A percentile compares a stretch with the other conserved stretches of the same genome.
These are phyloP conservation scores for Chalaropsis thielavioides DNA, from an alignment of 2,329 filamentous ascomycete genomes.

Conservation along the genomic window DNA sequence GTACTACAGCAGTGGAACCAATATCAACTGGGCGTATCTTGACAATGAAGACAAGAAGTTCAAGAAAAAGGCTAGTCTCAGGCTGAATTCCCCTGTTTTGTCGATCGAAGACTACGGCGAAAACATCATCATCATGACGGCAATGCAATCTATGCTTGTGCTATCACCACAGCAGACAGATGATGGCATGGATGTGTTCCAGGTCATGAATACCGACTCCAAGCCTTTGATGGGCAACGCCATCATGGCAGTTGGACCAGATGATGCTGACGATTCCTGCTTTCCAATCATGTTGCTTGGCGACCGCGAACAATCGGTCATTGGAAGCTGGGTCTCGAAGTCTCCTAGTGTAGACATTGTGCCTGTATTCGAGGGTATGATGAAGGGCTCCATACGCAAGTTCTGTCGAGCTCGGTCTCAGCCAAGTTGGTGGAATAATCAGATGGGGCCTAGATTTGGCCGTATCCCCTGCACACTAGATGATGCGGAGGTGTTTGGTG, in stretches of 20 bases:
- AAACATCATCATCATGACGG: conserved; percentile 38
- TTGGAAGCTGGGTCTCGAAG: conserved; percentile 38
- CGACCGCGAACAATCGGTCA: conserved; percentile 33
- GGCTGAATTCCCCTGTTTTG: conserved; percentile 39
- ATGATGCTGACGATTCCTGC: conserved; percentile 22
- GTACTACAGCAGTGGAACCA: conserved; percentile 39
- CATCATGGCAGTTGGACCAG: conserved; percentile 32
- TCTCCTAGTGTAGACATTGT: conserved; percentile 30
- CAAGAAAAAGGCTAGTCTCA: conserved; percentile 31
- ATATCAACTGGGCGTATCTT: conserved; percentile 42
- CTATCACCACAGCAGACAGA: conserved; percentile 11
- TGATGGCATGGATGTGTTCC: not conserved
- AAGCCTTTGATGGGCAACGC: conserved; percentile 22
- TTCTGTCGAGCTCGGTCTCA: conserved; percentile 40
- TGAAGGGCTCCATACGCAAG: conserved; percentile 42
- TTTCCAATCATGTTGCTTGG: conserved; percentile 33
- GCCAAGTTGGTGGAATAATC: conserved; percentile 34
- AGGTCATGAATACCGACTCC: conserved; percentile 7
- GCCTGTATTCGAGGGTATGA: conserved; percentile 40
- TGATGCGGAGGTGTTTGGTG: conserved; percentile 44
- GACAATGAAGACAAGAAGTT: conserved; percentile 38
- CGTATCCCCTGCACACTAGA: conserved; percentile 30
- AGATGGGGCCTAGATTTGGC: conserved; percentile 29
- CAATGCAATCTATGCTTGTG: conserved; percentile 40
- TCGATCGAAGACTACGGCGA: conserved; percentile 34